A percentile compares a stretch with the other conserved stretches of the same genome.
These are phyloP conservation scores for Fusarium penzigii DNA, from an alignment of 2,329 filamentous ascomycete species.

Conservation along the genomic window DNA sequence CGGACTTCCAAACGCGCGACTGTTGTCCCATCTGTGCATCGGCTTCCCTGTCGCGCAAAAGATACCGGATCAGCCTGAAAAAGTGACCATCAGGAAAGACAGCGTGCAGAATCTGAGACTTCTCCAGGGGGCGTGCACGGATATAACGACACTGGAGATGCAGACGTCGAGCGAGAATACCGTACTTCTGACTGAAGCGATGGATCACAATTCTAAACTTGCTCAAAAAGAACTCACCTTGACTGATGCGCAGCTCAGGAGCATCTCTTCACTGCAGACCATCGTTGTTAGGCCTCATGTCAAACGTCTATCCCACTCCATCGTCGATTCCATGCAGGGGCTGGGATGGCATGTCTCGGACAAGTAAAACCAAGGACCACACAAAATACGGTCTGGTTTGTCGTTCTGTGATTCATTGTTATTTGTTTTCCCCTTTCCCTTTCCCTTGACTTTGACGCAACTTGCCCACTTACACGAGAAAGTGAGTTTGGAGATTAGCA, in stretches of 20 bases:
- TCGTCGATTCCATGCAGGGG: slow-evolving; percentile 9
- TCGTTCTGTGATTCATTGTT: too few relatives aligned
- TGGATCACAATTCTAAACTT: slow-evolving; percentile 1
- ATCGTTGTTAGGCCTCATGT: slow-evolving; percentile 10
- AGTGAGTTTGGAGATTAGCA: too few relatives aligned
- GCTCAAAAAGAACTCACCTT: slow-evolving; percentile 5
- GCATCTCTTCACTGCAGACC: slow-evolving; percentile 11
- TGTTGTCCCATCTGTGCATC: slow-evolving; percentile 9
- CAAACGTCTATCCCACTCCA: not conserved
- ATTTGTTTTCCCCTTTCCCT: too few relatives aligned
- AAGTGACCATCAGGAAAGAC: slow-evolving; percentile 7
- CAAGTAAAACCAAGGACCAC: not conserved
- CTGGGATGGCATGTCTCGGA: slow-evolving; percentile 8
- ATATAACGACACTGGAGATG: slow-evolving; percentile 9
- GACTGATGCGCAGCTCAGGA: slow-evolving; percentile 12
- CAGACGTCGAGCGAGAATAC: slow-evolving; percentile 6
- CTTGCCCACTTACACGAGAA: too few relatives aligned
- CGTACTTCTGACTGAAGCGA: slow-evolving; percentile 1
- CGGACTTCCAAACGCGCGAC: slow-evolving; percentile 6
- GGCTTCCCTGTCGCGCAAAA: slow-evolving; percentile 7
- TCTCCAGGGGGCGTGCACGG: slow-evolving; percentile 6
- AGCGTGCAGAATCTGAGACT: slow-evolving; percentile 3
- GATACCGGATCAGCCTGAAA: not conserved
- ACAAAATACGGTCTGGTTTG: too few relatives aligned
- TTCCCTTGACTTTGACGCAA: too few relatives aligned